These are phyloP conservation scores for Boletus semigastroideus DNA, from an alignment of 1,284 basidiomycete genomes.

Conservation along the genomic window DNA sequence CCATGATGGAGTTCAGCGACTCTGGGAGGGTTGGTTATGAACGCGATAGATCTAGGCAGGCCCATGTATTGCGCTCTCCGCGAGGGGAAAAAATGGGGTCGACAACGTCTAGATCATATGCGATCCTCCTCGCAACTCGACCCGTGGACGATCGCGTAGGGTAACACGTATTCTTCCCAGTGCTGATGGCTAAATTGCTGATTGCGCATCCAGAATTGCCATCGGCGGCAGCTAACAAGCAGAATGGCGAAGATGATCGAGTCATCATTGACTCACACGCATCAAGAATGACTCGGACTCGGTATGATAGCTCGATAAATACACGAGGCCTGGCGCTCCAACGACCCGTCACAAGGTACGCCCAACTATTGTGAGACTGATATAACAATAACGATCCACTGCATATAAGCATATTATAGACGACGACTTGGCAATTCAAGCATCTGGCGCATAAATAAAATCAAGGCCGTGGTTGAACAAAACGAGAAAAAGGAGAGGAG, in stretches of 20 bases:
- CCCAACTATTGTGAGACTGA: conserved; percentile 12
- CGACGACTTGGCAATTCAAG: background rate
- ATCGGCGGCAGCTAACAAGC: background rate
- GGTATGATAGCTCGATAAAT: conserved; percentile 10
- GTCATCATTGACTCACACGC: conserved; percentile 4
- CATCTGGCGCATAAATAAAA: background rate
- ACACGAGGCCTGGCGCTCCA: conserved; percentile 17
- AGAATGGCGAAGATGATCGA: too few species aligned
- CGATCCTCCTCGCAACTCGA: too few species aligned
- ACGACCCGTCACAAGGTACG: conserved; percentile 18
- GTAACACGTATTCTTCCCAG: too few species aligned
- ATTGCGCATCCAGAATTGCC: background rate
- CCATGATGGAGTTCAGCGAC: background rate
- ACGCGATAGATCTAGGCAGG: too few species aligned
- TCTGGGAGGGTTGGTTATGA: background rate
- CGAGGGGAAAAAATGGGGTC: too few species aligned
- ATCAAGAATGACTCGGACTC: background rate
- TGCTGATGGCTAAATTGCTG: too few species aligned
- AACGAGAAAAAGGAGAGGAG: background rate
- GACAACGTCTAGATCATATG: too few species aligned
- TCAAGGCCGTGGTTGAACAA: background rate
- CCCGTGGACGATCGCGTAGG: background rate
- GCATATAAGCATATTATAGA: conserved; percentile 7
- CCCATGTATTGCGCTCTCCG: too few species aligned
- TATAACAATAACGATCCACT: conserved; percentile 22